Base-by-base conservation (phyloP, 768 basidiomycete species). In the Solioccasus polychromus region DNA sequence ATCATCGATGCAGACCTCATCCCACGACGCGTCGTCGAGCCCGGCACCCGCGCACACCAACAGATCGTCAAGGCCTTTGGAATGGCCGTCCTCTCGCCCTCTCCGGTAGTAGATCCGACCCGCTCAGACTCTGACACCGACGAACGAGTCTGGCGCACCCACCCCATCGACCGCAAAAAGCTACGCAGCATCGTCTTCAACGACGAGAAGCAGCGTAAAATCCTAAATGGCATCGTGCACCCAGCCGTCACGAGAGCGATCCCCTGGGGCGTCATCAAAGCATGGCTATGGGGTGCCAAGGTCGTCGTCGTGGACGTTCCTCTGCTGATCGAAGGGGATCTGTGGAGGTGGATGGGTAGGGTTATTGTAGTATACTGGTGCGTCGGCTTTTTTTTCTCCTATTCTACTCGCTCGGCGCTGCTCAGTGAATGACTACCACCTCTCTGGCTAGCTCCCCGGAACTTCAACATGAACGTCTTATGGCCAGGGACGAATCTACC, bases 281-380 rank as follows among this genome's bases (percentile, higher is more conserved):
- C 71, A 45, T 99, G 94, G 92, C 38, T 92, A 36, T 68, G 68
- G 31, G 95, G 96, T 6, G 72, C 90, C 56, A 84, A 77, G 60
- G 71, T 87, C 30, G 89, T 86, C 50, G 74, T 97, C 3, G 67
- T 98, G 54, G 96, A 98, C 64, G 88, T 96, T 6, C 96, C 96
- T 24, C 68, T 98, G 41, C 71, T 99, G 45, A 85, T 99, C 45
- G 96, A 99, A 63, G 83, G 88, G 1, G 85, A 84, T 2, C 61
- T 97, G 29, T 92, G 85, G 80, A 80, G 77, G 58, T 86, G 79
- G 76, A 86, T 93, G 35, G 92, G 84, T 4, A 76, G 78, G 50
- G 82, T 97, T 19, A 75, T 93, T 3, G 84, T 99, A 9, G 93
- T 96, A 5, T 94, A 92, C 61, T 96, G 93, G 95, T 96, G 43